phyloP scores from a whole-genome alignment of 2,329 filamentous ascomycete species.

The Dendryphion nanum region DNA sequence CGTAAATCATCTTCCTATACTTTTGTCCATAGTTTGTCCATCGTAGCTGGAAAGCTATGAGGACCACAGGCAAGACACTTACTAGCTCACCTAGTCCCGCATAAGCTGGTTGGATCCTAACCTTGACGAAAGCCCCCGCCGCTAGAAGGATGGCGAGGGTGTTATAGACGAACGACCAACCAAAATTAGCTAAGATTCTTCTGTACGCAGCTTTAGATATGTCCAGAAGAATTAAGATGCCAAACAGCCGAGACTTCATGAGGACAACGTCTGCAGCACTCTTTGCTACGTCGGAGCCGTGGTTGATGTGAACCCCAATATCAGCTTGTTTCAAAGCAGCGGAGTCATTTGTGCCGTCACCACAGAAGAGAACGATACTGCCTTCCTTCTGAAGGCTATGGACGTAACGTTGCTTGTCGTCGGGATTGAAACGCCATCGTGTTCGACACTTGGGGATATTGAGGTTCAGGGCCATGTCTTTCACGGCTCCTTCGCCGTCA shows the following conservation, averaged over 20 bases:
- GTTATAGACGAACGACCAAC: conserved; percentile 71
- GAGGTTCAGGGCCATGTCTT: conserved; percentile 43
- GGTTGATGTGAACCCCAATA: conserved; percentile 69
- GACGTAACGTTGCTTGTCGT: conserved; percentile 57
- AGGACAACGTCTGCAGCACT: conserved; percentile 69
- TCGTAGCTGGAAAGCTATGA: conserved; percentile 52
- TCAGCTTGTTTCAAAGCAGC: conserved; percentile 68
- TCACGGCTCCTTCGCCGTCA: conserved; percentile 52
- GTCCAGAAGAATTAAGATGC: conserved; percentile 59
- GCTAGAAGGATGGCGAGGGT: conserved; percentile 65
- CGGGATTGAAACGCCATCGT: conserved; percentile 49
- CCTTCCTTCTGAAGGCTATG: conserved; percentile 22
- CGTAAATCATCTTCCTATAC: conserved; percentile 16
- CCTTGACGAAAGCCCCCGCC: conserved; percentile 54
- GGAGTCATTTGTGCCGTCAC: conserved; percentile 79
- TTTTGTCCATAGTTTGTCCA: conserved; percentile 30
- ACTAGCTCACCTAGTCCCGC: conserved; percentile 72
- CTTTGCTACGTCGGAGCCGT: conserved; percentile 59
- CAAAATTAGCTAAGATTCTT: conserved; percentile 62
- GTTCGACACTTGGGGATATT: conserved; percentile 41
- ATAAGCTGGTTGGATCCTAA: conserved; percentile 60
- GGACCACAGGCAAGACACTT: conserved; percentile 69
- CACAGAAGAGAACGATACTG: conserved; percentile 64
- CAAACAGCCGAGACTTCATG: conserved; percentile 55
- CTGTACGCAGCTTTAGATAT: conserved; percentile 45